Evolutionary conservation across 108 stramenopile species (phyloP).

Genomic region (Schizochytrium sp.): DNA sequence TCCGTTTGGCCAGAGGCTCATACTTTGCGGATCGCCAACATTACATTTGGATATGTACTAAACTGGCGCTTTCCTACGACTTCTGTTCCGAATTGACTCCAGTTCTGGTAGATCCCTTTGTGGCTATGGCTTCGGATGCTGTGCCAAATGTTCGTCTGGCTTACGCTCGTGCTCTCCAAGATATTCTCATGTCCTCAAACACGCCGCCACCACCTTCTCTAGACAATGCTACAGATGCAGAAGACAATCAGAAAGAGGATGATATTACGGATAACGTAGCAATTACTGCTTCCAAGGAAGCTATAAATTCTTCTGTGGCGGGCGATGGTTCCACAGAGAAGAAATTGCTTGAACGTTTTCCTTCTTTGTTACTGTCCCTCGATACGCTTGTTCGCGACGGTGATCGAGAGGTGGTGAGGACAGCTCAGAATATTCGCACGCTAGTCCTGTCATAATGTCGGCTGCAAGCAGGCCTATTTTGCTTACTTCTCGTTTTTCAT

Average conservation of each 20-base stretch:
- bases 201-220: no score
- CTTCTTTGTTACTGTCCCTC: not conserved
- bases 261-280: no score
- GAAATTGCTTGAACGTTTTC: not conserved
- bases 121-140: not conserved
- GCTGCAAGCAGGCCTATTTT: not conserved
- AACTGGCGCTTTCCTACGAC: not conserved
- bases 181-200: not conserved
- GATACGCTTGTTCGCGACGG: not conserved
- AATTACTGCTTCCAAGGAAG: no score
- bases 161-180: not conserved
- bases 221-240: no score
- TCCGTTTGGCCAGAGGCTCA: not conserved
- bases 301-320: no score
- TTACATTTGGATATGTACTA: not conserved
- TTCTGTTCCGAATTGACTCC: not conserved
- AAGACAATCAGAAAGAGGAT: no score
- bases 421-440: not conserved
- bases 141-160: conserved; percentile 48
- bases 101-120: not conserved
- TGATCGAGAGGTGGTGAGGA: not conserved
- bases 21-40: conserved; percentile 41
- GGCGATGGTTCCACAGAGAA: no score
- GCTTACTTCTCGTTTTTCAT: not conserved
- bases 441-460: not conserved